These are phyloP conservation scores for Geotrichum siamense DNA, from an alignment of 1,139 yeast species.

Conservation along the genomic window DNA sequence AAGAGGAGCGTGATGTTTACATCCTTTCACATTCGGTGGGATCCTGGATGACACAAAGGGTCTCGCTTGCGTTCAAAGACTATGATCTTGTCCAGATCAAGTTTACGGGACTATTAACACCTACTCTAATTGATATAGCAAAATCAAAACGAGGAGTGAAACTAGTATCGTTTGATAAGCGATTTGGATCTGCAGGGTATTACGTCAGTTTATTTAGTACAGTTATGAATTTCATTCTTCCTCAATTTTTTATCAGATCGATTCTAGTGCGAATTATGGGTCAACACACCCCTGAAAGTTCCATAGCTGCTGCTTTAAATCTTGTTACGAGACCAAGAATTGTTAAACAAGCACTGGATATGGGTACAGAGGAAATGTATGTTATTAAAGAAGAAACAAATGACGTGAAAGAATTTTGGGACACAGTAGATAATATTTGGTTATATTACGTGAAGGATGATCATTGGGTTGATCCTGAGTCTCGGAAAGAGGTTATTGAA, in stretches of 20 bases:
- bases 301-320: slow-evolving; percentile 41
- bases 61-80: slow-evolving; percentile 30
- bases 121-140: slow-evolving; percentile 54
- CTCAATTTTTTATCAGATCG: slow-evolving; percentile 18
- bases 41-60: slow-evolving; percentile 48
- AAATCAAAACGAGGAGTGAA: slow-evolving; percentile 44
- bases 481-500: slow-evolving; percentile 40
- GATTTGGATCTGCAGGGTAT: slow-evolving; percentile 14
- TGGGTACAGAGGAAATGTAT: slow-evolving; percentile 54
- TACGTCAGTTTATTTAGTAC: slow-evolving; percentile 19
- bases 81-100: slow-evolving; percentile 23
- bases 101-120: slow-evolving; percentile 56
- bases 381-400: slow-evolving; percentile 38
- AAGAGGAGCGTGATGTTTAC: slow-evolving; percentile 36
- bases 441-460: slow-evolving; percentile 49
- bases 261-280: slow-evolving; percentile 20
- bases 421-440: slow-evolving; percentile 41
- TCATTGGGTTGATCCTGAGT: slow-evolving; percentile 52
- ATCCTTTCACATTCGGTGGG: slow-evolving; percentile 61
- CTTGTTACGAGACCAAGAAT: slow-evolving; percentile 40
- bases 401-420: slow-evolving; percentile 46
- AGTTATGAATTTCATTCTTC: slow-evolving; percentile 23
- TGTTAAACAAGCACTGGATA: slow-evolving; percentile 45
- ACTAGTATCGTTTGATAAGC: slow-evolving; percentile 32
- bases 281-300: slow-evolving; percentile 24